Conservation (phyloP, 345 rosid genomes). For the Ceriops decandra region DNA sequence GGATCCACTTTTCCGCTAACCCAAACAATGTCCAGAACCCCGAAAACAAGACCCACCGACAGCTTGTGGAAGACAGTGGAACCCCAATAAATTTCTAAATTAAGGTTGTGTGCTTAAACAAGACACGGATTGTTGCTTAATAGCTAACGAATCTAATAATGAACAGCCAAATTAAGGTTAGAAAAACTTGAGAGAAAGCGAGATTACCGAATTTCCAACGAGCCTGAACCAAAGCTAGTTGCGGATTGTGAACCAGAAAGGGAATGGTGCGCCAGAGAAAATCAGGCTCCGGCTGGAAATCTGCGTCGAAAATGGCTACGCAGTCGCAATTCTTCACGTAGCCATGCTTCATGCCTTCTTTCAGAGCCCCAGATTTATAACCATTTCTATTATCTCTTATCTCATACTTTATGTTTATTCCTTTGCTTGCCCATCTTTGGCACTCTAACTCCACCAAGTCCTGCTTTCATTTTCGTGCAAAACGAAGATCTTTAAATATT, state of each 20-base stretch:
- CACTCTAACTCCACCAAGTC: conserved; percentile 86
- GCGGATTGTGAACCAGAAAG: conserved; percentile 67
- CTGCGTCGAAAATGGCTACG: conserved; percentile 93
- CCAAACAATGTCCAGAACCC: conserved; percentile 1
- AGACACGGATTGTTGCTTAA: not conserved
- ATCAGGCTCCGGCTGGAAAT: conserved; percentile 96
- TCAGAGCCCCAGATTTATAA: conserved; percentile 88
- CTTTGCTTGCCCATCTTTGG: conserved; percentile 94
- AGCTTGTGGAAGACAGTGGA: conserved; percentile 23
- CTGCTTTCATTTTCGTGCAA: conserved; percentile 31
- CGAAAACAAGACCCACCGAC: conserved; percentile 57
- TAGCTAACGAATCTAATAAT: not conserved
- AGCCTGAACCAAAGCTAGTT: conserved; percentile 78
- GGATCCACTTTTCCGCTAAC: conserved; percentile 15
- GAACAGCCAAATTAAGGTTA: not conserved
- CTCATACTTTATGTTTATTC: conserved; percentile 84
- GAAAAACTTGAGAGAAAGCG: conserved; percentile 4
- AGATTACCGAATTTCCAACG: conserved; percentile 95
- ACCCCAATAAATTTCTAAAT: not conserved
- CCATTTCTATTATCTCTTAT: conserved; percentile 80
- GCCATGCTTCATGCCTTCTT: conserved; percentile 88
- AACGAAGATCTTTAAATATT: conserved; percentile 6
- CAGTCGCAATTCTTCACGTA: conserved; percentile 80
- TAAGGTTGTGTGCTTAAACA: not conserved
- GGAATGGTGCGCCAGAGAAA: conserved; percentile 86